Evolutionary conservation across 225 moss, liverwort and hornwort genomes (phyloP), one percentile per base, ranked within the genome.

Genomic region (Physcomitrellopsis africana): DNA sequence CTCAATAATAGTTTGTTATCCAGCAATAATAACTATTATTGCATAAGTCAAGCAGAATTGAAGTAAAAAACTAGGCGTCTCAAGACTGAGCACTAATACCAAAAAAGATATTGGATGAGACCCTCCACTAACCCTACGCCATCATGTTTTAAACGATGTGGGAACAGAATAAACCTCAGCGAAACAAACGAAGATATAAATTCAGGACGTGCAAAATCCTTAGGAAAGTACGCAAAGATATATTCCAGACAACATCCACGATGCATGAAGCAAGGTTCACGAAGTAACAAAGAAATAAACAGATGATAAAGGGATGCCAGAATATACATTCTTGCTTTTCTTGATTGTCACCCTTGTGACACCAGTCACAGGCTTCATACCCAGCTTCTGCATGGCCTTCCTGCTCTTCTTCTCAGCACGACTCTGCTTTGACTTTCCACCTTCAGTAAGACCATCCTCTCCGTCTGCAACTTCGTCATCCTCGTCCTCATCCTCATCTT

Each of bases 371-470:
- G 84, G 92, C 77, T 96, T 94, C 93, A 94, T 96, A 51, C 93
- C 93, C 65, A 96, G 90, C 59, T 94, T 96, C 64, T 92, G 96
- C 94, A 94, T 94, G 1, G 93, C 96, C 77, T 93, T 93, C 72
- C 89, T 87, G 51, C 89, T 90, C 87, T 96, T 96, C 82, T 96
- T 93, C 86, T 93, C 96, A 77, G 93, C 90, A 45, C 92, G 82
- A 78, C 96, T 96, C 77, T 93, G 92, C 81, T 93, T 96, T 11
- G 93, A 90, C 65, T 80, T 84, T 51, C 69, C 51, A 3, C 80
- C 70, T 26, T 47, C 63, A 60, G 61, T 51, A 18, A 58, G n/a
- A 24, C 65, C 74, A 42, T 64, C 92, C 67, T 94, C 91, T 63
- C 51, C 83, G 42, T 79, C 75, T 20, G 86, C 79, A 29, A 83